Evolutionary conservation across 2,329 filamentous ascomycete species (phyloP).

Genomic region (Rhexocercosporidium sp.): DNA sequence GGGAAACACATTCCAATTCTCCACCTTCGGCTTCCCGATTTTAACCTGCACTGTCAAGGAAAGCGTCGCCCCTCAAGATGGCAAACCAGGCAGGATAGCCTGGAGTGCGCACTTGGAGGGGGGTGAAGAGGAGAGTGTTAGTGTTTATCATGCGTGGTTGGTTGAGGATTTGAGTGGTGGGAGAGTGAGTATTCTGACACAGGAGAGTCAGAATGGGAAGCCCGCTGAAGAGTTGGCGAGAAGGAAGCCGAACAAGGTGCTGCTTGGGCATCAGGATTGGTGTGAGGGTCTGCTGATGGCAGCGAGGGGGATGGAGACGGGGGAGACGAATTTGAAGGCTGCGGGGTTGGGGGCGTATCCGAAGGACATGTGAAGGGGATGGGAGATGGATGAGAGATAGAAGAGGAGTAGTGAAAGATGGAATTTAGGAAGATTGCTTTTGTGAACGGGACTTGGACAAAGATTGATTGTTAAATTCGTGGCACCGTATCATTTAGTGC

Average conservation of each 20-base stretch:
- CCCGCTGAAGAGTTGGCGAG: slow-evolving; percentile 2
- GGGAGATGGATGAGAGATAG: neutral
- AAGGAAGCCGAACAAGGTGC: slow-evolving; percentile 6
- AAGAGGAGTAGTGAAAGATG: no score
- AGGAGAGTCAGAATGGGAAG: slow-evolving; percentile 6
- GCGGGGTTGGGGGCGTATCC: slow-evolving; percentile 1
- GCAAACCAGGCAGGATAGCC: neutral
- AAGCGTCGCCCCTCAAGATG: neutral
- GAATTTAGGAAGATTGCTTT: no score
- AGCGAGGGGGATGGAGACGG: neutral
- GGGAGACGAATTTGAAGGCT: slow-evolving; percentile 4
- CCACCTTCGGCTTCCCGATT: slow-evolving; percentile 1
- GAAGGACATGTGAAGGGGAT: neutral
- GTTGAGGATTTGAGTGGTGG: slow-evolving; percentile 2
- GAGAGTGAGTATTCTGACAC: slow-evolving; percentile 4
- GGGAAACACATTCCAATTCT: neutral
- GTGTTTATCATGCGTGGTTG: slow-evolving; percentile 10
- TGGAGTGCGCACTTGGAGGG: neutral
- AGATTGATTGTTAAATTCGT: no score
- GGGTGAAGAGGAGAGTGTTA: neutral
- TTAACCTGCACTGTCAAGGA: neutral
- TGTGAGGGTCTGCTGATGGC: slow-evolving; percentile 3
- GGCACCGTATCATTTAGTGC: no score
- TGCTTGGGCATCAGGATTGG: slow-evolving; percentile 11
- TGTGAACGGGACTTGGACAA: no score